phyloP scores from a whole-genome alignment of 352 stramenopile genomes.

The Phytophthora megakarya region DNA sequence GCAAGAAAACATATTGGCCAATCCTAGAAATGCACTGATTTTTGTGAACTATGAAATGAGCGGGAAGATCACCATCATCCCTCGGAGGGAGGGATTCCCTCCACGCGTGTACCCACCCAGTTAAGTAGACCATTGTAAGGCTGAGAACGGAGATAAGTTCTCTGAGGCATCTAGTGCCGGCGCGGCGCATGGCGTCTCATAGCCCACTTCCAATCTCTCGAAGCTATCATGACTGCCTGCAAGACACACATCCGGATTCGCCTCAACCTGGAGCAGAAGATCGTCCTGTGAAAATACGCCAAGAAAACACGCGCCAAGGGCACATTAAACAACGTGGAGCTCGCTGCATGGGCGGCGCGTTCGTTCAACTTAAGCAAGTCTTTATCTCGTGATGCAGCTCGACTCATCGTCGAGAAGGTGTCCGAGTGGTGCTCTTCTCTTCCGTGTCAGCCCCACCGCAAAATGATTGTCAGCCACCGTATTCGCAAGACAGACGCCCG shows the following conservation, averaged over 20 bases:
- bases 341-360: neutral
- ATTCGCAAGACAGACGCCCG: neutral
- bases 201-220: neutral
- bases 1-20: too few relatives aligned
- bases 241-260: neutral
- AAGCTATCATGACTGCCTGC: conserved; percentile 1
- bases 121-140: neutral
- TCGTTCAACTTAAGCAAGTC: neutral
- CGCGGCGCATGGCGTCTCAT: too few relatives aligned
- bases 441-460: neutral
- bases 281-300: neutral
- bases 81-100: too few relatives aligned
- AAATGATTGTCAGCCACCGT: neutral
- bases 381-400: neutral
- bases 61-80: conserved; percentile 6
- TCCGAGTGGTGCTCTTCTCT: neutral
- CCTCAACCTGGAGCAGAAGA: conserved; percentile 2
- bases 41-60: neutral
- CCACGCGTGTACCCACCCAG: neutral
- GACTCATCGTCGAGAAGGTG: neutral
- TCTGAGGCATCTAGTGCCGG: neutral
- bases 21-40: neutral
- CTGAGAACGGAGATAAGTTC: conserved; percentile 1
- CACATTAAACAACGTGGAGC: neutral
- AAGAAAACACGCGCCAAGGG: neutral